Conservation (phyloP, 164 flowering plant genomes). For the Macadamia integrifolia region DNA sequence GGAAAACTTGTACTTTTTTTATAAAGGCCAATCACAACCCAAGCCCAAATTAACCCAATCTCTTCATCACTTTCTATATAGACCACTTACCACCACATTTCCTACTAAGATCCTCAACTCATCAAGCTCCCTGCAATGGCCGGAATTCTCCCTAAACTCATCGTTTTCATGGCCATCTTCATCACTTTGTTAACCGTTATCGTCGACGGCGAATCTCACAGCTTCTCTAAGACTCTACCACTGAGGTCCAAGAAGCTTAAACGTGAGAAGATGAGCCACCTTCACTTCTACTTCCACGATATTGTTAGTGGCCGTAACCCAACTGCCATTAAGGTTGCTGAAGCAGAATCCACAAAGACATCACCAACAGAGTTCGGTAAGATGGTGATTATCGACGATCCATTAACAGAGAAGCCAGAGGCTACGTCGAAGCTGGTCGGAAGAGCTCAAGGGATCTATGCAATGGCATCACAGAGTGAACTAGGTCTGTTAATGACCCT, state of each 20-base stretch:
- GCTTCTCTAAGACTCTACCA: neutral
- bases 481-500: slow-evolving; percentile 38
- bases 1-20: too few species aligned
- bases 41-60: too few species aligned
- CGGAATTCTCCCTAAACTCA: too few species aligned
- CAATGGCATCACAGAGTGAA: slow-evolving; percentile 25
- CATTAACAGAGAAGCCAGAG: slow-evolving; percentile 36
- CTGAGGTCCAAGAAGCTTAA: neutral
- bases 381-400: slow-evolving; percentile 39
- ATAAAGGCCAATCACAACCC: too few species aligned
- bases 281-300: neutral
- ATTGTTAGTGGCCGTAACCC: slow-evolving; percentile 13
- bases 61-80: too few species aligned
- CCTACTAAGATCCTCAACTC: too few species aligned
- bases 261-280: neutral
- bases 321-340: slow-evolving; percentile 19
- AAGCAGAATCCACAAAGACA: slow-evolving; percentile 11
- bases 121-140: too few species aligned
- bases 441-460: slow-evolving; percentile 53
- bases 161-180: too few species aligned
- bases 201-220: neutral
- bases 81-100: too few species aligned
- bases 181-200: too few species aligned
- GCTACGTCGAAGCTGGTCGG: slow-evolving; percentile 37
- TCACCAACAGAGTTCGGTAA: slow-evolving; percentile 31